A percentile compares a stretch with the other conserved stretches of the same genome.
Evolutionary conservation across 176 grass and related monocot genomes (phyloP).

Genomic region (Chrysopogon serrulatus): DNA sequence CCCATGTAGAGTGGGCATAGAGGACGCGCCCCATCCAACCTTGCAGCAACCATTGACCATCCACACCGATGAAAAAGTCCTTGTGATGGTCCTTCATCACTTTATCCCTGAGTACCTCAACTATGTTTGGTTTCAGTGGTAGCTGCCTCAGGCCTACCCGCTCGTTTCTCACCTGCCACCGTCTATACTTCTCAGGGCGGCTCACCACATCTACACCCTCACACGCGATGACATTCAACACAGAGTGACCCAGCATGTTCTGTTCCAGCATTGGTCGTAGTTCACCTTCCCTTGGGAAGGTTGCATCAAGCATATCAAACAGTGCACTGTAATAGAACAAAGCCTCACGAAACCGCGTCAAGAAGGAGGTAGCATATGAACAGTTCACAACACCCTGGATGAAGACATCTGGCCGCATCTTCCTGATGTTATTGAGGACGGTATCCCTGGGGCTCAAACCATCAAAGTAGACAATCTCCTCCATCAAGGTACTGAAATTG

Average conservation of each 20-base stretch:
- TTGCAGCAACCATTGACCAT: background rate
- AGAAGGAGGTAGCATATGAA: background rate
- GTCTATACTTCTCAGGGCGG: background rate
- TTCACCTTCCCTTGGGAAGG: background rate
- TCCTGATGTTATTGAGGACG: background rate
- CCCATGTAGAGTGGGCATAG: background rate
- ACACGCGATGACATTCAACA: background rate
- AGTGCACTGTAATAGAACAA: slow-evolving; percentile 19
- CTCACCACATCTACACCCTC: background rate
- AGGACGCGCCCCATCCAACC: background rate
- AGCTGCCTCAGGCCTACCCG: background rate
- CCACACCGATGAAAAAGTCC: background rate
- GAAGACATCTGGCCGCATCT: background rate
- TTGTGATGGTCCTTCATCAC: background rate
- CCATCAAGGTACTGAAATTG: background rate
- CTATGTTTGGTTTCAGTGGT: background rate
- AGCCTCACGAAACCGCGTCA: slow-evolving; percentile 17
- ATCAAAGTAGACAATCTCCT: background rate
- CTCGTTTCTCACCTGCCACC: background rate
- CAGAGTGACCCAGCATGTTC: background rate
- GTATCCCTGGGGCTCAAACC: background rate
- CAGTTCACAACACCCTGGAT: background rate
- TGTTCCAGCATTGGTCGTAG: background rate
- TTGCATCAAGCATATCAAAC: background rate
- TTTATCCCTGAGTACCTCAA: background rate